Conservation (phyloP, 2,329 filamentous ascomycete genomes). For the Chaetomium olivaceum region DNA sequence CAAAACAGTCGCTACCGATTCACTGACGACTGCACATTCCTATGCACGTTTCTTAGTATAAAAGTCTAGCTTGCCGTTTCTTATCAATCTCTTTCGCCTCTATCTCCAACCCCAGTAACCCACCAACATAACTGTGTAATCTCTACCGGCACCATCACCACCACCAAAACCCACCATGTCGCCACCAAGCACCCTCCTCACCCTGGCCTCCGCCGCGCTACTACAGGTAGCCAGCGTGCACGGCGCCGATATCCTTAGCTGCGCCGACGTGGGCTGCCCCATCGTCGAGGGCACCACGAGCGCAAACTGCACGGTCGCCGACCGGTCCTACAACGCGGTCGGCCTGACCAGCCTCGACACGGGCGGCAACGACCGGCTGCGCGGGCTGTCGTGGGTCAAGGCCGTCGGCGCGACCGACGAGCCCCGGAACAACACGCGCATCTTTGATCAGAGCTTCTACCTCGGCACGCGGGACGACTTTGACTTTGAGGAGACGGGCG, state of each 20-base stretch:
- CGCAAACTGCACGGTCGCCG: conserved; percentile 15
- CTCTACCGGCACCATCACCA: no score
- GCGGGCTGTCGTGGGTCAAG: conserved; percentile 16
- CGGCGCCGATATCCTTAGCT: conserved; percentile 17
- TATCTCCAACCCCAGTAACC: not conserved
- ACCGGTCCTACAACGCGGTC: not conserved
- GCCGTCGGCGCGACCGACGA: not conserved
- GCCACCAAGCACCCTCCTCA: not conserved
- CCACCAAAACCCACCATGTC: not conserved
- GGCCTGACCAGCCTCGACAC: conserved; percentile 7
- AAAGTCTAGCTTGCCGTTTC: no score
- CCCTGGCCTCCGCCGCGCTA: conserved; percentile 6
- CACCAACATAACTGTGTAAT: not conserved
- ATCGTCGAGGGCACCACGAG: not conserved
- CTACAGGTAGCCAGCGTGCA: not conserved
- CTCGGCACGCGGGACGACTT: conserved; percentile 11
- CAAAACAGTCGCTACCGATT: no score
- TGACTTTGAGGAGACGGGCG: not conserved
- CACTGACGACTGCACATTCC: no score
- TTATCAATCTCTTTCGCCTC: no score
- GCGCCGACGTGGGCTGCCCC: conserved; percentile 22
- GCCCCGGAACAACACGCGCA: not conserved
- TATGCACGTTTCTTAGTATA: no score
- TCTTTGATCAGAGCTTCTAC: conserved; percentile 20
- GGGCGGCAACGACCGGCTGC: not conserved